phyloP scores from a whole-genome alignment of 352 stramenopile genomes.

The Phytophthora sp. region DNA sequence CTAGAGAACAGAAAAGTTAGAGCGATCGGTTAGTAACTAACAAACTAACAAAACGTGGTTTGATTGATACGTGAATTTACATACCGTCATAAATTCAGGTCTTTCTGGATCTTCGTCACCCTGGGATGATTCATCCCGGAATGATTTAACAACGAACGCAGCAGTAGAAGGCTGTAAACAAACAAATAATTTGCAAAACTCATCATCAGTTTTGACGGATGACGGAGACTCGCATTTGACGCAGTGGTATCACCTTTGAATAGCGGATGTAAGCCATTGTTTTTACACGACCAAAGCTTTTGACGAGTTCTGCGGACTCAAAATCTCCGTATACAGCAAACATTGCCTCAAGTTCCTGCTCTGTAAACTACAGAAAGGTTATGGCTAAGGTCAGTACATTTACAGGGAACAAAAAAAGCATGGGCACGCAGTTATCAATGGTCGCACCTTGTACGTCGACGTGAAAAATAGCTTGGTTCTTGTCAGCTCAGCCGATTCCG shows the following conservation, averaged over 20 bases:
- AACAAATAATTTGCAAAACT: slow-evolving; percentile 9
- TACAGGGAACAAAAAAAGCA: not conserved
- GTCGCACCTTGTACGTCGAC: slow-evolving; percentile 67
- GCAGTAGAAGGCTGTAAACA: slow-evolving; percentile 50
- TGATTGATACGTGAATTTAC: too few species aligned
- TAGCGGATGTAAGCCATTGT: slow-evolving; percentile 88
- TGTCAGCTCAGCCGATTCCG: slow-evolving; percentile 10
- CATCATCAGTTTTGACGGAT: too few species aligned
- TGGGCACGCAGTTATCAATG: not conserved
- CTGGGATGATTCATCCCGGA: slow-evolving; percentile 47
- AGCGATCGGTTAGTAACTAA: not conserved
- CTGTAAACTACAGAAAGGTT: slow-evolving; percentile 57
- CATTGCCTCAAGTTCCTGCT: slow-evolving; percentile 83
- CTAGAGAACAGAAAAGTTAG: slow-evolving; percentile 13
- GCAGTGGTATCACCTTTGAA: slow-evolving; percentile 42
- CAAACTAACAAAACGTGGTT: too few species aligned
- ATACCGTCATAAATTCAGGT: slow-evolving; percentile 62
- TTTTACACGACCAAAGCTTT: slow-evolving; percentile 82
- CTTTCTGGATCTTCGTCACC: slow-evolving; percentile 36
- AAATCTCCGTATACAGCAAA: slow-evolving; percentile 84
- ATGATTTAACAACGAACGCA: slow-evolving; percentile 59
- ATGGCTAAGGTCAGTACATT: not conserved
- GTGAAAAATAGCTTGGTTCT: slow-evolving; percentile 72
- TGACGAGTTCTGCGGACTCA: slow-evolving; percentile 66
- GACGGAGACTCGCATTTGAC: not conserved